Conservation (phyloP, 2,329 filamentous ascomycete species). For the Coniochaeta prunicola region DNA sequence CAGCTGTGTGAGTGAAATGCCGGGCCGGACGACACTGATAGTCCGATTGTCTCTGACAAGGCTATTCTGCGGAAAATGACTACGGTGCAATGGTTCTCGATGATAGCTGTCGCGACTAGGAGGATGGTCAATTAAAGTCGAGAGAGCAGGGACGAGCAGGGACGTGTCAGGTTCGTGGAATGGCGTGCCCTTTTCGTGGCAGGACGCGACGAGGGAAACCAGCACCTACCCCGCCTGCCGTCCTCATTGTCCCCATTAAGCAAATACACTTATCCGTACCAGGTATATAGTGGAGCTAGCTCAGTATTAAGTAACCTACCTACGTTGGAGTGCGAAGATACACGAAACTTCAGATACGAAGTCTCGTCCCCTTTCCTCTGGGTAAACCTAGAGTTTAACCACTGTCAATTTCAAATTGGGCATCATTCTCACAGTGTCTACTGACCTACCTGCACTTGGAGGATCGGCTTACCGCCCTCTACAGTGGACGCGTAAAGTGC, state of each 20-base stretch:
- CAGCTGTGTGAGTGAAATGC: not conserved
- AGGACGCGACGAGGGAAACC: not conserved
- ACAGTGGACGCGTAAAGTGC: too few relatives aligned
- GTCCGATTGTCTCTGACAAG: not conserved
- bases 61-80: not conserved
- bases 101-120: not conserved
- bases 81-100: not conserved
- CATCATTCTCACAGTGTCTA: too few relatives aligned
- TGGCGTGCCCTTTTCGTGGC: slow-evolving; percentile 2
- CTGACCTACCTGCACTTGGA: too few relatives aligned
- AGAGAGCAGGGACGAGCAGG: not conserved
- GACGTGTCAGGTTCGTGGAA: slow-evolving; percentile 3
- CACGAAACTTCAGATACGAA: too few relatives aligned
- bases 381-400: too few relatives aligned
- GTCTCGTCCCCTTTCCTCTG: too few relatives aligned
- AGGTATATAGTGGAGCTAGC: not conserved
- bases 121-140: not conserved
- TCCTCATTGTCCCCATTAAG: not conserved
- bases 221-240: not conserved
- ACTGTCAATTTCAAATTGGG: too few relatives aligned
- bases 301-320: not conserved
- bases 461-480: too few relatives aligned
- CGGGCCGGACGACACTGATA: not conserved
- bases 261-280: not conserved
- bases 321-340: too few relatives aligned